Conservation (phyloP, 2,329 filamentous ascomycete genomes). For the Zymoseptoria brevis region DNA sequence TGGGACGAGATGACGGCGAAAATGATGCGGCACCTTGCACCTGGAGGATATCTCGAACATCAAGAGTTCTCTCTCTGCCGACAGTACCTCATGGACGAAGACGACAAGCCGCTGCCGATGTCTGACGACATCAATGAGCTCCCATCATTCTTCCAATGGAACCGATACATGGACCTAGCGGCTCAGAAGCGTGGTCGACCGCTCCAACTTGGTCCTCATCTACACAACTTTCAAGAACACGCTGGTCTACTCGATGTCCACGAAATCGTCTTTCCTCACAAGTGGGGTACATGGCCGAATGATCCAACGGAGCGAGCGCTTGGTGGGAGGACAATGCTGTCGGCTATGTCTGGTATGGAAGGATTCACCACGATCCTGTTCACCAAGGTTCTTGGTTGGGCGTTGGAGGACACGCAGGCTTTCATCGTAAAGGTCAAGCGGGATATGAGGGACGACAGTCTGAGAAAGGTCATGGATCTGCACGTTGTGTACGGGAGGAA, state of each 20-base stretch:
- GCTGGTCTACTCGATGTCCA: slow-evolving; percentile 8
- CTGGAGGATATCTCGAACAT: slow-evolving; percentile 29
- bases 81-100: slow-evolving; percentile 13
- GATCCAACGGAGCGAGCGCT: slow-evolving; percentile 14
- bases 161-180: slow-evolving; percentile 14
- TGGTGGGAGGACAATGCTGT: slow-evolving; percentile 19
- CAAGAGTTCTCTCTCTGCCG: slow-evolving; percentile 23
- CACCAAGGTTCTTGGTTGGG: slow-evolving; percentile 22
- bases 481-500: slow-evolving; percentile 16
- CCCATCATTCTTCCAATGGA: slow-evolving; percentile 13
- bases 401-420: slow-evolving; percentile 17
- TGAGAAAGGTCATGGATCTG: slow-evolving; percentile 15
- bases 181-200: slow-evolving; percentile 12
- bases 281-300: slow-evolving; percentile 15
- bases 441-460: slow-evolving; percentile 12
- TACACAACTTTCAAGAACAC: slow-evolving; percentile 7
- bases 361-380: slow-evolving; percentile 24
- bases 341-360: slow-evolving; percentile 23
- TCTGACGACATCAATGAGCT: slow-evolving; percentile 7
- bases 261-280: slow-evolving; percentile 11
- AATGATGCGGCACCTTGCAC: slow-evolving; percentile 16
- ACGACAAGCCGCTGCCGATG: slow-evolving; percentile 8
- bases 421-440: slow-evolving; percentile 13
- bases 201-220: slow-evolving; percentile 14
- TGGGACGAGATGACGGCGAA: slow-evolving; percentile 16